Base-by-base conservation (phyloP, 768 basidiomycete species). In the Tylopilus rubrobrunneus region DNA sequence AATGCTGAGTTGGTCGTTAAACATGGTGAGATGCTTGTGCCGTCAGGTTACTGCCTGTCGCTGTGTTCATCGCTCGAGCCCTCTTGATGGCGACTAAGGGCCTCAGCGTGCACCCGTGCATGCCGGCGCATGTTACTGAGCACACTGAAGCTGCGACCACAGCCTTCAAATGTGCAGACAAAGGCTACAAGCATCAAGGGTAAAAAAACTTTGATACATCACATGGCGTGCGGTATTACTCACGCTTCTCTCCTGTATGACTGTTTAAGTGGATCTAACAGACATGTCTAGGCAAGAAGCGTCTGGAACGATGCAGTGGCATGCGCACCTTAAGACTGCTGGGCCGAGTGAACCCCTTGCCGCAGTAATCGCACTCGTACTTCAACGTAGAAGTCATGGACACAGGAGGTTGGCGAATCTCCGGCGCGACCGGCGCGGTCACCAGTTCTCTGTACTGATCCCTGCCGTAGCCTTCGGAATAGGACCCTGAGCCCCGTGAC, bases 121-220 rank as follows among this genome's bases (percentile, higher is more conserved):
- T 92, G 89, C 53, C 89, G 78, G 57, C 89, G 85, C 89, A 92
- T 92, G 74, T 92, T 92, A 70, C 87, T 90, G 65, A 90, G 82
- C 47, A 91, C 89, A 64, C 87, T 89, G 71, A 92, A 92, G 66
- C 85, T 83, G 42, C 89, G 85, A 7, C 86, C 85, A 71, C 89
- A 92, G 54, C 80, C 81, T 58, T 85, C 81, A 49, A 83, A 79
- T 17, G 89, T 84, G 67, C 89, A 92, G 42, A 78, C 73, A 70
- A 87, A 90, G 9, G 89, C 89, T 91, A 66, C 53, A 58, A 17
- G 28, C 4, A 45, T 48, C 48, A 33, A 44, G 19, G 41, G 46
- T 67, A 52, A 31, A 7, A 9, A 56, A 47, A 53, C 49, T 52
- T 43, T 56, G 58, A 63, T 36, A 28, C n/a, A 56, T 17, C 25